Evolutionary conservation across 169 alveolate genomes (phyloP), one percentile per base, ranked within the genome.

Genomic region (Plasmodium gonderi): DNA sequence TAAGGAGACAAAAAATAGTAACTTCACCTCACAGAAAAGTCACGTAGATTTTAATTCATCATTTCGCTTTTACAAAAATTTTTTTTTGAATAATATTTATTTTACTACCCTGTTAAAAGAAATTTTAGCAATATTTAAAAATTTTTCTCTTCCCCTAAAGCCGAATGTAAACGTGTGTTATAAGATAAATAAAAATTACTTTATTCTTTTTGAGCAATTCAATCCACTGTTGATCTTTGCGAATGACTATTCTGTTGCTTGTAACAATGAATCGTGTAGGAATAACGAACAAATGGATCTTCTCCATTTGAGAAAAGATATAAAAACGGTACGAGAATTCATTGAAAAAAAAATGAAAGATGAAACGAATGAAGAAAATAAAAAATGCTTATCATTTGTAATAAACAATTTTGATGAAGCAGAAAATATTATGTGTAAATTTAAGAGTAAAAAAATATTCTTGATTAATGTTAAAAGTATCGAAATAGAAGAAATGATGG

Each of bases 91-190:
- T 7, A 87, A 87, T 17, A 45, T 38, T 6, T 78, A 75, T 67
- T 87, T 87, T 45, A 44, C 79, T 23, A 49, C 29, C 2, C 33
- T 87, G 36, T 26, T 87, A 75, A 77, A 75, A 31, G 38, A 36
- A 17, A 75, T 87, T 33, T 36, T 87, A 74, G 29, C 20, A 36
- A 75, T 29, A 40, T 75, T 87, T 60, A 23, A 51, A 44, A 87
- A 54, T 42, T 87, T 33, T 42, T 29, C 11, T 17, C 44, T 87
- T 23, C 64, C 87, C 12, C 47, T 64, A 14, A 87, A 67, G 33
- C 93, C 93, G 4, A 87, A 87, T 38, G 42, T 68, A 44, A 87
- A 87, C 68, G 79, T 51, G 3, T 87, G 76, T 60, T 87, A 87
- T 26, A 87, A 75, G 68, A 75, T 87, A 36, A 67, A 75, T 11